phyloP scores from a whole-genome alignment of 202 grass and related monocot species.

The Zoysia matrella region DNA sequence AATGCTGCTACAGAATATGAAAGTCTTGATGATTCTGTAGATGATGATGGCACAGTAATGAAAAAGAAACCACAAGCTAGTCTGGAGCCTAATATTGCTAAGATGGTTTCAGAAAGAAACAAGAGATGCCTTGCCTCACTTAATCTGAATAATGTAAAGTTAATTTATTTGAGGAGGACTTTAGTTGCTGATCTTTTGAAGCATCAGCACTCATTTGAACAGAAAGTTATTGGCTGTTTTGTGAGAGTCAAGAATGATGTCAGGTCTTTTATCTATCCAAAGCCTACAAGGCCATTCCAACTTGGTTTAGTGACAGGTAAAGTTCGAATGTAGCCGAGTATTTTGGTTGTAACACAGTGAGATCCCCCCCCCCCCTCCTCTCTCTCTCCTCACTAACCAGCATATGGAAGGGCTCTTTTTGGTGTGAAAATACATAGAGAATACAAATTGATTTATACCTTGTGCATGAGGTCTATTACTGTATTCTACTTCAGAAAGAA shows the following conservation, averaged over 20 bases:
- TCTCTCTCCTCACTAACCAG: background rate
- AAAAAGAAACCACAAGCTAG: constrained; percentile 41
- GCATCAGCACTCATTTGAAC: constrained; percentile 63
- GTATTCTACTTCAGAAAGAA: constrained; percentile 18
- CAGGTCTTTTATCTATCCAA: constrained; percentile 22
- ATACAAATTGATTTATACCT: constrained; percentile 29
- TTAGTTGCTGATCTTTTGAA: constrained; percentile 70
- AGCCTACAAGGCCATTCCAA: constrained; percentile 55
- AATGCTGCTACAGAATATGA: constrained; percentile 65
- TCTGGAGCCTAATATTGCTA: constrained; percentile 43
- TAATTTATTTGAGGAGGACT: constrained; percentile 73
- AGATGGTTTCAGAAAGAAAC: constrained; percentile 49
- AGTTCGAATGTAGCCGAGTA: constrained; percentile 28
- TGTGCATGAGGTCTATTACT: background rate
- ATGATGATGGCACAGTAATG: constrained; percentile 36
- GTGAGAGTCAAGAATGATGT: constrained; percentile 62
- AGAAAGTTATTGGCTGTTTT: constrained; percentile 78
- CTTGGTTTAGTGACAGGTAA: constrained; percentile 79
- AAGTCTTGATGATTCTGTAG: constrained; percentile 44
- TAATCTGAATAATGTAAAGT: constrained; percentile 59
- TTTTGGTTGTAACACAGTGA: constrained; percentile 19
- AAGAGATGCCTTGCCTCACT: constrained; percentile 62
- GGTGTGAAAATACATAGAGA: background rate
- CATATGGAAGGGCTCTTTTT: background rate
- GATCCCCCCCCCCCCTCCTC: background rate